Evolutionary conservation across 2,329 filamentous ascomycete species (phyloP).

Genomic region (Dothistroma pini): DNA sequence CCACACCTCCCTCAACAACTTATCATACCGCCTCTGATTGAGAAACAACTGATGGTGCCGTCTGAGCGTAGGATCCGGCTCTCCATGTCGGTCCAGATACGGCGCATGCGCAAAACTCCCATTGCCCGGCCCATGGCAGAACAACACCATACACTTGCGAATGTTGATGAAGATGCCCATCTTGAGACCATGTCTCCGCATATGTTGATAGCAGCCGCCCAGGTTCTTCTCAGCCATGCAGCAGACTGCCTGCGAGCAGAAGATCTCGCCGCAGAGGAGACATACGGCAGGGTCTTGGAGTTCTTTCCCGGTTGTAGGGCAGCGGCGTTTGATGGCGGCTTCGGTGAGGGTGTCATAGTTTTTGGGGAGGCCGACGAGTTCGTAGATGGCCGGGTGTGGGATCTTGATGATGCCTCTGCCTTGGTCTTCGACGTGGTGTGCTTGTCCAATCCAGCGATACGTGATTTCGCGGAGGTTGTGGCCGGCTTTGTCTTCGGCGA

Average conservation of each 20-base stretch:
- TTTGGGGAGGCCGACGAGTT: constrained; percentile 85
- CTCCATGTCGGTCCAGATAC: constrained; percentile 93
- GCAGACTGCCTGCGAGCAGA: constrained; percentile 91
- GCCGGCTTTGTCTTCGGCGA: constrained; percentile 37
- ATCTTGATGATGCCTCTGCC: constrained; percentile 41
- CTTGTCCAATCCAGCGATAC: constrained; percentile 69
- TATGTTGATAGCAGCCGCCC: constrained; percentile 88
- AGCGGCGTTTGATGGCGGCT: constrained; percentile 77
- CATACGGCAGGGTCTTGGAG: constrained; percentile 88
- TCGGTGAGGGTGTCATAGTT: constrained; percentile 92
- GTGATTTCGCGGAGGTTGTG: constrained; percentile 50
- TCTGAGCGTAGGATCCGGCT: constrained; percentile 83
- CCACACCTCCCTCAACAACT: constrained; percentile 80
- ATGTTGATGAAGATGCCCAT: constrained; percentile 96
- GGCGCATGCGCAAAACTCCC: constrained; percentile 85
- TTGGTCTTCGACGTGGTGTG: constrained; percentile 25
- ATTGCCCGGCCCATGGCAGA: constrained; percentile 69
- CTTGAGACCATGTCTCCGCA: constrained; percentile 81
- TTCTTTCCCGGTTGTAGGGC: constrained; percentile 87
- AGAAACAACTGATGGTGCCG: constrained; percentile 86
- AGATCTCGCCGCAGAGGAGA: constrained; percentile 93
- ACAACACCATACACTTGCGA: constrained; percentile 88
- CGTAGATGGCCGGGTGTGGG: constrained; percentile 87
- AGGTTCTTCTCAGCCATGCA: constrained; percentile 61
- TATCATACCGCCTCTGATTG: constrained; percentile 91